phyloP scores from a whole-genome alignment of 2,329 filamentous ascomycete genomes.

The Penicillium sp. region DNA sequence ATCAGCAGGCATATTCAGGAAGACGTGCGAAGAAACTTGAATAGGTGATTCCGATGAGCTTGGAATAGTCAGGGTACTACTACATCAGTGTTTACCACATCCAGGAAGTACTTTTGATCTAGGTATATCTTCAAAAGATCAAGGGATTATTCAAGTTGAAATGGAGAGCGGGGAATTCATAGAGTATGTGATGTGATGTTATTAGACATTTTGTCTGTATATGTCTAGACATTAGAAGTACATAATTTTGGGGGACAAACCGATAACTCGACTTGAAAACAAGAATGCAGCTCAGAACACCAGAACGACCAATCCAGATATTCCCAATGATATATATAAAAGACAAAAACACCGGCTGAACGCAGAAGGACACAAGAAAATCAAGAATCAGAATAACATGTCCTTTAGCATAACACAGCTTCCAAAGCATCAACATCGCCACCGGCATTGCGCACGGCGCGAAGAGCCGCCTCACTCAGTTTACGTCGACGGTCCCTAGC shows the following conservation, averaged over 20 bases:
- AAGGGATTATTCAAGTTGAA: too few species aligned
- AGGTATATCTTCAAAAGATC: too few species aligned
- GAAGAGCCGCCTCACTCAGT: constrained; percentile 47
- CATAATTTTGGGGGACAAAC: constrained; percentile 25
- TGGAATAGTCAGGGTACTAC: too few species aligned
- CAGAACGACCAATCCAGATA: constrained; percentile 27
- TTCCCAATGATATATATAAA: constrained; percentile 31
- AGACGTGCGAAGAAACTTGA: too few species aligned
- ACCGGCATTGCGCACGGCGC: constrained; percentile 49
- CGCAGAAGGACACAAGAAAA: constrained; percentile 16
- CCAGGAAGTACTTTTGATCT: too few species aligned
- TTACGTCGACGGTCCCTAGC: constrained; percentile 71
- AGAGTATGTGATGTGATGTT: neutral
- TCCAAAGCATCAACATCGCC: constrained; percentile 51
- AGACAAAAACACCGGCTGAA: constrained; percentile 28
- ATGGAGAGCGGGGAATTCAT: too few species aligned
- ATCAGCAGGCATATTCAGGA: too few species aligned
- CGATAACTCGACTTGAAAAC: constrained; percentile 14
- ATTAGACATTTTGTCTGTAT: constrained; percentile 20
- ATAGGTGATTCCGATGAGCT: too few species aligned
- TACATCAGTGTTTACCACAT: too few species aligned
- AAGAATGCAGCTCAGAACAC: constrained; percentile 21
- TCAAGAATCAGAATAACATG: constrained; percentile 7
- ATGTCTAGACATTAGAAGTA: constrained; percentile 28
- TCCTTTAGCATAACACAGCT: constrained; percentile 42